Evolutionary conservation across 805 yeast species (phyloP), one percentile per base, ranked within the genome.

Genomic region (Saccharomyces paradoxus): DNA sequence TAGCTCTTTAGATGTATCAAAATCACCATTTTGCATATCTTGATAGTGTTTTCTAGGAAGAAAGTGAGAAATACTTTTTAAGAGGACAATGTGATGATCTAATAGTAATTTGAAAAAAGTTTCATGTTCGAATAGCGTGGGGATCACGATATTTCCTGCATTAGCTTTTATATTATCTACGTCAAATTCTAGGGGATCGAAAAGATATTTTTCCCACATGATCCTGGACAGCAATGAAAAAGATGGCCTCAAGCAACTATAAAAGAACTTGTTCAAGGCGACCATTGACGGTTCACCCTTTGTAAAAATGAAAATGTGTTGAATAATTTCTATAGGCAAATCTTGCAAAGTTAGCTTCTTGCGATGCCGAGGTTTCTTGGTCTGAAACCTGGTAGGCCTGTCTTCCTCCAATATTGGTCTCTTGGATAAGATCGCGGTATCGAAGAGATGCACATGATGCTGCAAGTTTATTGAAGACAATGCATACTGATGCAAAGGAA

Each of bases 211-310:
- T 50, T 60, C 59, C 59, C 60, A 59, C 44, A 55, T 21, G 37
- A 55, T 50, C 26, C 53, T 48, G 55, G 26, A 32, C 48, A 60
- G 9, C 46, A 63, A 53, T 27, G 53, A 56, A 27, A 46, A 41
- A 2, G 59, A 56, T 1, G 65, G 66, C 22, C 50, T 47, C 29
- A 68, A 55, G 41, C 55, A 53, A 3, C 49, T 22, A 17, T 58
- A 47, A 41, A 66, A 61, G 48, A 52, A 58, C 46, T 50, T 59
- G 49, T 61, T 63, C 50, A 63, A 37, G 27, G 53, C 48, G 21
- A 54, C 55, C 55, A 62, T 48, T n/a, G 58, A 49, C 13, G 24
- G n/a, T 17, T 49, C 46, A 26, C 51, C 53, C 8, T 44, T 46
- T n/a, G 55, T 27, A 9, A 53, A 48, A 3, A 58, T 27, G 32